These are phyloP conservation scores for Hypoxylon sp. DNA, from an alignment of 2,329 filamentous ascomycete genomes.

Conservation along the genomic window DNA sequence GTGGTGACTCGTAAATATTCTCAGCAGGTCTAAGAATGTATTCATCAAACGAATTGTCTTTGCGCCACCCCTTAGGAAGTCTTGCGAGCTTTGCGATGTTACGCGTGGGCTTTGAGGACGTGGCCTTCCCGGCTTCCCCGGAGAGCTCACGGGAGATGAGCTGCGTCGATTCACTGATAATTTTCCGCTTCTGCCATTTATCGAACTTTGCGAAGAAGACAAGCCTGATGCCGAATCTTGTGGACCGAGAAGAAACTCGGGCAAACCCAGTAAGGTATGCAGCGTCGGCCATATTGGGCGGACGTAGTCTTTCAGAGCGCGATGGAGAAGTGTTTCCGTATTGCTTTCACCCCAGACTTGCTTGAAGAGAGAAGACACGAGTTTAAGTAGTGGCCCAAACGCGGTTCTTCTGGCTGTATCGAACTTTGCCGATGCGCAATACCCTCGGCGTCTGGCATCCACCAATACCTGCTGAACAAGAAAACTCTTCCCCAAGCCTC, in stretches of 20 bases:
- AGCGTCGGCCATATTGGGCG: conserved; percentile 71
- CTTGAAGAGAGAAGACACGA: conserved; percentile 72
- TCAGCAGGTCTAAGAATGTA: conserved; percentile 85
- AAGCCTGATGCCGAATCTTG: conserved; percentile 51
- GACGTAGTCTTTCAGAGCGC: conserved; percentile 67
- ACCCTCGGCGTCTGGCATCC: conserved; percentile 68
- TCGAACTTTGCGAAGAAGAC: conserved; percentile 49
- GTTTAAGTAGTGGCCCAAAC: conserved; percentile 69
- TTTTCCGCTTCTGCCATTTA: conserved; percentile 46
- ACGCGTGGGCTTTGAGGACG: conserved; percentile 49
- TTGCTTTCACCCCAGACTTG: conserved; percentile 74
- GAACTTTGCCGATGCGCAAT: conserved; percentile 73
- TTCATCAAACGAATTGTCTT: conserved; percentile 82
- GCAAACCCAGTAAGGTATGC: conserved; percentile 67
- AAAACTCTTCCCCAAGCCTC: conserved; percentile 71
- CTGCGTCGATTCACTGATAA: conserved; percentile 53
- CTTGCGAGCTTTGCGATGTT: conserved; percentile 63
- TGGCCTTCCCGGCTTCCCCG: conserved; percentile 45
- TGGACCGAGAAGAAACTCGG: conserved; percentile 73
- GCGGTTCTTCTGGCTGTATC: conserved; percentile 68
- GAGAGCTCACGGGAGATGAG: conserved; percentile 59
- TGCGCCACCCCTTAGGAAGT: conserved; percentile 67
- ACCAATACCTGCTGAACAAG: conserved; percentile 69
- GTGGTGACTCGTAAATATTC: conserved; percentile 82
- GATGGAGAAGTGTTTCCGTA: conserved; percentile 70